Evolutionary conservation across 306 rosid genomes (phyloP).

Genomic region (Acacia confusa): DNA sequence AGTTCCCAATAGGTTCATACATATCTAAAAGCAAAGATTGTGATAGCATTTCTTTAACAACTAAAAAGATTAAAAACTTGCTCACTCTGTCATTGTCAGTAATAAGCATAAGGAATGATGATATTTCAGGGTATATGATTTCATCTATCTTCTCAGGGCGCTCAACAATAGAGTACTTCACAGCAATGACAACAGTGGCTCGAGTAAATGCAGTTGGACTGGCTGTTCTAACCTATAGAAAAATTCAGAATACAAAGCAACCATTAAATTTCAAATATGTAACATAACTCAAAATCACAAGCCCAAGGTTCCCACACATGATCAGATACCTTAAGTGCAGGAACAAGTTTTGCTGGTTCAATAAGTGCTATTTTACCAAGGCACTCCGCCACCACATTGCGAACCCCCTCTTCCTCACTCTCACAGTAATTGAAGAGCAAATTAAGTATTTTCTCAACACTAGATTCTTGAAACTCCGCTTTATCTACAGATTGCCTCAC

Average conservation of each 20-base stretch:
- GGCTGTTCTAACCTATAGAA: slow-evolving; percentile 72
- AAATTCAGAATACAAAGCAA: slow-evolving; percentile 7
- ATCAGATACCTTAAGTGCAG: slow-evolving; percentile 85
- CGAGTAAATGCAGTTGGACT: slow-evolving; percentile 95
- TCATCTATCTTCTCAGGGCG: slow-evolving; percentile 97
- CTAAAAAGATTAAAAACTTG: slow-evolving; percentile 10
- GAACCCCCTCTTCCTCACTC: slow-evolving; percentile 98
- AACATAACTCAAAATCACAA: slow-evolving; percentile 19
- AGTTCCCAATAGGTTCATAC: slow-evolving; percentile 28
- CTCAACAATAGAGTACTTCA: slow-evolving; percentile 95
- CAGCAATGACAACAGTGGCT: slow-evolving; percentile 98
- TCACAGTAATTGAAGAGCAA: slow-evolving; percentile 96
- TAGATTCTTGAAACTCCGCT: slow-evolving; percentile 90
- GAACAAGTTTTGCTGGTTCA: slow-evolving; percentile 95
- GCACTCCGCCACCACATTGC: slow-evolving; percentile 98
- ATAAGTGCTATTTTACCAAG: slow-evolving; percentile 96
- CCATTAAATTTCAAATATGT: background rate
- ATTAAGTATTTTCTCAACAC: slow-evolving; percentile 94
- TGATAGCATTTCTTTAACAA: slow-evolving; percentile 1
- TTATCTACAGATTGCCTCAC: slow-evolving; percentile 97
- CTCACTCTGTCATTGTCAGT: slow-evolving; percentile 93
- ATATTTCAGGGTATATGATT: slow-evolving; percentile 87
- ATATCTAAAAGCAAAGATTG: slow-evolving; percentile 7
- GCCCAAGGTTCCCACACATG: slow-evolving; percentile 19
- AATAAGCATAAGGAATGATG: slow-evolving; percentile 95